phyloP scores from a whole-genome alignment of 208 protist species.

The Crithidia thermophila region DNA sequence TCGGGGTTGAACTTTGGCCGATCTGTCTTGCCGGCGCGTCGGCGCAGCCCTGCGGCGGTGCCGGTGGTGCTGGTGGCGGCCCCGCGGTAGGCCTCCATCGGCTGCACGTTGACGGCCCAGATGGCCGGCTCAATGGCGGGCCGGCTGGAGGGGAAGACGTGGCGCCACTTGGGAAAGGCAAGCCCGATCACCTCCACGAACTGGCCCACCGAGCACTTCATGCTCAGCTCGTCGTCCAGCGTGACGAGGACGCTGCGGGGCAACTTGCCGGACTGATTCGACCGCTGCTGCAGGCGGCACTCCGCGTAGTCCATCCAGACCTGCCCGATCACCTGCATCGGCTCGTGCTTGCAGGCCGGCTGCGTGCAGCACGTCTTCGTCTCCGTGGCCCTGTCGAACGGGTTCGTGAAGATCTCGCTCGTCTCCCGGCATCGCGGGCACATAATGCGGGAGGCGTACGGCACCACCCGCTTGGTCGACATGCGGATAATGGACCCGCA shows the following conservation, averaged over 20 bases:
- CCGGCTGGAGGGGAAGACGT: conserved; percentile 57
- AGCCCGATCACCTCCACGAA: conserved; percentile 87
- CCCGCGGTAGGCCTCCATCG: conserved; percentile 80
- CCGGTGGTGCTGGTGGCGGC: conserved; percentile 31
- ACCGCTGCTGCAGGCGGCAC: conserved; percentile 88
- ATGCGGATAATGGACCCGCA: conserved; percentile 88
- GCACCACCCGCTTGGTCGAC: conserved; percentile 78
- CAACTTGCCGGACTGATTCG: conserved; percentile 67
- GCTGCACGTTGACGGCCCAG: conserved; percentile 75
- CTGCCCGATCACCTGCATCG: conserved; percentile 70
- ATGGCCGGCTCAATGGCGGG: conserved; percentile 81
- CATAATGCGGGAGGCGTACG: conserved; percentile 65
- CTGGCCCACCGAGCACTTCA: conserved; percentile 82
- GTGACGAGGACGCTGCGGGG: conserved; percentile 81
- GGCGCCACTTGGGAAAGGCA: conserved; percentile 72
- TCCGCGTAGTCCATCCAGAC: conserved; percentile 92
- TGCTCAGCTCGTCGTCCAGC: conserved; percentile 84
- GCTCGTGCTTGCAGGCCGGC: conserved; percentile 65
- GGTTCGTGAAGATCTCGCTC: conserved; percentile 52
- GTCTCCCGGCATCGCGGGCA: conserved; percentile 67
- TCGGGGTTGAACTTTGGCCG: conserved; percentile 76
- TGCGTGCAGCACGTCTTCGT: conserved; percentile 48
- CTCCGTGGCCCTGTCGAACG: conserved; percentile 66
- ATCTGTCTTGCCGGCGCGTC: conserved; percentile 27
- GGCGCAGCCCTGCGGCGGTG: conserved; percentile 21